Conservation (phyloP, 2,329 filamentous ascomycete genomes). For the Coniochaeta ligniaria region DNA sequence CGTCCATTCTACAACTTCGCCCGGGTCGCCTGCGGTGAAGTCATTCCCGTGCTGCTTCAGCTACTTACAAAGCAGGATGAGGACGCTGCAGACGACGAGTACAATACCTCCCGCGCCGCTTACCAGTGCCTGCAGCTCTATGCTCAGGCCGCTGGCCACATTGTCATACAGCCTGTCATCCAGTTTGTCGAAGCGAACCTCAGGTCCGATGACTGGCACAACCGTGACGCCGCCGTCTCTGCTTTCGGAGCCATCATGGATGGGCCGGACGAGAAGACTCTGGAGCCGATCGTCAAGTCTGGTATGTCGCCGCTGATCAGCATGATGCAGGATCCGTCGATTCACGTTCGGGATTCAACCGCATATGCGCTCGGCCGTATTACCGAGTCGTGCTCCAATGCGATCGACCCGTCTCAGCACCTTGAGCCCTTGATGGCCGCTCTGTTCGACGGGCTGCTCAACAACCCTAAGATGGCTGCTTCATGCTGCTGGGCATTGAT, state of each 20-base stretch:
- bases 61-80: constrained; percentile 96
- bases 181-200: constrained; percentile 89
- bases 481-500: constrained; percentile 99
- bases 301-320: constrained; percentile 84
- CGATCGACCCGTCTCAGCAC: constrained; percentile 79
- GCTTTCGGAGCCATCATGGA: constrained; percentile 99
- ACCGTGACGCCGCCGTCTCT: constrained; percentile 89
- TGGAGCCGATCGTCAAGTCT: constrained; percentile 93
- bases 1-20: constrained; percentile 95
- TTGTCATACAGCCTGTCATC: constrained; percentile 80
- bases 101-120: constrained; percentile 89
- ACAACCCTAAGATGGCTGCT: constrained; percentile 91
- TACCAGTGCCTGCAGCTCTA: constrained; percentile 97
- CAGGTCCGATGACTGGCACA: constrained; percentile 87
- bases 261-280: constrained; percentile 83
- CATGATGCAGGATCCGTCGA: constrained; percentile 82
- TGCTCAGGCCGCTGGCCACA: constrained; percentile 79
- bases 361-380: constrained; percentile 95
- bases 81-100: constrained; percentile 93
- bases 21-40: constrained; percentile 84
- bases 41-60: constrained; percentile 82
- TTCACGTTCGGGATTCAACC: constrained; percentile 92
- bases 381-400: constrained; percentile 85
- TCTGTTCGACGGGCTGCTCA: constrained; percentile 82
- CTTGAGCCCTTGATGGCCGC: constrained; percentile 80